These are phyloP conservation scores for Lichtheimia corymbifera DNA, from an alignment of 371 early-diverging fungal genomes.

Conservation along the genomic window DNA sequence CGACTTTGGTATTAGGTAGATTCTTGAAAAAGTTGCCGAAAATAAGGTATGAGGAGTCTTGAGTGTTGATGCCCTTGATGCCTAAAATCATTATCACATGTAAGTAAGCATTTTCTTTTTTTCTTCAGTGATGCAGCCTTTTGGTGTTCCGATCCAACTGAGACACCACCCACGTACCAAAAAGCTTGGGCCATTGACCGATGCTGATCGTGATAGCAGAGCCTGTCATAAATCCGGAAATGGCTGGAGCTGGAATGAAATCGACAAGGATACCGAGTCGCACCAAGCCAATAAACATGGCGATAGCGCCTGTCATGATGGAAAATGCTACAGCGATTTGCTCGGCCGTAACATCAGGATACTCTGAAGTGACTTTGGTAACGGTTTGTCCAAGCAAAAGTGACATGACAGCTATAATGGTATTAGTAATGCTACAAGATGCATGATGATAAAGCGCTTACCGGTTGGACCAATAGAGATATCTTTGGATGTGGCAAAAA, in stretches of 20 bases:
- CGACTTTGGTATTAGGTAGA: conserved; percentile 47
- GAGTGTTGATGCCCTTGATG: conserved; percentile 60
- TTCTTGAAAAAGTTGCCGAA: conserved; percentile 55
- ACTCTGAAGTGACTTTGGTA: conserved; percentile 35
- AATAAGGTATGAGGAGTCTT: conserved; percentile 54
- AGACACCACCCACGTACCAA: conserved; percentile 36
- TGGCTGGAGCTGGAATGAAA: conserved; percentile 79
- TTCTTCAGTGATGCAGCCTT: background rate
- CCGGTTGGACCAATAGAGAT: conserved; percentile 85
- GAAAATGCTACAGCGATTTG: conserved; percentile 62
- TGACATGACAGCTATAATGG: conserved; percentile 74
- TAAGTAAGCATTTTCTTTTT: conserved; percentile 1
- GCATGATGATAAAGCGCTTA: conserved; percentile 4
- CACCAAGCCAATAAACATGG: conserved; percentile 72
- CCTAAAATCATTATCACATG: conserved; percentile 28
- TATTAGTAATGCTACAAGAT: background rate
- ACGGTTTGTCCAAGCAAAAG: conserved; percentile 75
- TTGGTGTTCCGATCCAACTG: too few relatives aligned
- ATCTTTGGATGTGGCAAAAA: conserved; percentile 86
- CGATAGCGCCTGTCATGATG: conserved; percentile 61
- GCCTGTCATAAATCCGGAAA: conserved; percentile 71
- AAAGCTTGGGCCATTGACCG: conserved; percentile 72
- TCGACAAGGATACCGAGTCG: conserved; percentile 87
- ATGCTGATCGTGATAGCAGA: conserved; percentile 78
- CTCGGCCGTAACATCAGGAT: conserved; percentile 37